A percentile compares a stretch with the other conserved stretches of the same genome.
phyloP scores from a whole-genome alignment of 192 early-diverging fungal species.

The Chytriomyces confervae region DNA sequence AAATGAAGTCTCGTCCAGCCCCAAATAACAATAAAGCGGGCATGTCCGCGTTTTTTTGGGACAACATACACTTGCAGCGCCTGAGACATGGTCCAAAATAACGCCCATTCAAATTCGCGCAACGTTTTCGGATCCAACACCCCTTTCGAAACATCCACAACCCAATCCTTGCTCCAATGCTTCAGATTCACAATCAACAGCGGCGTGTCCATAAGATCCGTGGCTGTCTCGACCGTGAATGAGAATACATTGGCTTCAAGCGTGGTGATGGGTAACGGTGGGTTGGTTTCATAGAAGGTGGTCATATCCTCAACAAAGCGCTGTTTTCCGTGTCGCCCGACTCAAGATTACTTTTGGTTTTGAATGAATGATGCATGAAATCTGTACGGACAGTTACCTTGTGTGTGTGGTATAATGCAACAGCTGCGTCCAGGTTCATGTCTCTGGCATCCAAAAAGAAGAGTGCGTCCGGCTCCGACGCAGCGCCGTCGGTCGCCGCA shows the following conservation, averaged over 20 bases:
- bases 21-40: no score
- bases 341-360: background rate
- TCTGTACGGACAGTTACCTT: background rate
- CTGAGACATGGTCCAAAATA: conserved; percentile 12
- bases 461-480: background rate
- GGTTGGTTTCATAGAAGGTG: background rate
- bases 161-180: conserved; percentile 12
- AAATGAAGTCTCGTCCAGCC: no score
- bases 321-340: background rate
- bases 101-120: background rate
- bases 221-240: background rate
- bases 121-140: background rate
- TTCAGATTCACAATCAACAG: conserved; percentile 22
- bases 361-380: no score
- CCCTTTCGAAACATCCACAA: background rate
- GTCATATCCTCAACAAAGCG: background rate
- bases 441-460: background rate
- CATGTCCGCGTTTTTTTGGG: no score
- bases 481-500: background rate
- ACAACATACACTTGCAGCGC: conserved; percentile 19
- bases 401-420: background rate
- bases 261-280: background rate
- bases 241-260: background rate
- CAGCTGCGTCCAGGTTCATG: background rate
- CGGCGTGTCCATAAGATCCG: background rate